Evolutionary conservation across 331 rosid genomes (phyloP).

Genomic region (Erythrophleum ivorense): DNA sequence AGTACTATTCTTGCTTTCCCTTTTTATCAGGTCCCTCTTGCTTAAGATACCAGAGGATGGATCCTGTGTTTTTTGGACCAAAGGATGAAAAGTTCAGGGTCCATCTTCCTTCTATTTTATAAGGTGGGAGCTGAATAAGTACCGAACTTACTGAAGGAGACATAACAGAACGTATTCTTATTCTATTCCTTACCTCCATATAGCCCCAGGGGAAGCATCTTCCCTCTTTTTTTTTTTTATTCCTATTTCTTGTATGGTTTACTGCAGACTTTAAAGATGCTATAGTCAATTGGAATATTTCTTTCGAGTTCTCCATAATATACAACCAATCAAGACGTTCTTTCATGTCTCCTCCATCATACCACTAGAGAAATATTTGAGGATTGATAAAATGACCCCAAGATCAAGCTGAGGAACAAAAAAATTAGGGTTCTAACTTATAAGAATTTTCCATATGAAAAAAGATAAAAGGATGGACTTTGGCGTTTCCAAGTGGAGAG

Average conservation of each 20-base stretch:
- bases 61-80: slow-evolving; percentile 50
- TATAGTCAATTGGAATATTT: slow-evolving; percentile 77
- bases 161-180: slow-evolving; percentile 73
- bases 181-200: slow-evolving; percentile 82
- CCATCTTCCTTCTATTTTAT: slow-evolving; percentile 43
- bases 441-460: slow-evolving; percentile 62
- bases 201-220: slow-evolving; percentile 67
- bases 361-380: slow-evolving; percentile 38
- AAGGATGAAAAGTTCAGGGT: slow-evolving; percentile 52
- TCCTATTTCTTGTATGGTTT: slow-evolving; percentile 38
- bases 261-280: slow-evolving; percentile 49
- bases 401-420: slow-evolving; percentile 40
- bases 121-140: slow-evolving; percentile 73
- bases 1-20: slow-evolving; percentile 58
- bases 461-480: slow-evolving; percentile 48
- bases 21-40: slow-evolving; percentile 47
- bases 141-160: slow-evolving; percentile 93
- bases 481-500: slow-evolving; percentile 59
- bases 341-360: slow-evolving; percentile 43
- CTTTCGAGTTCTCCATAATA: slow-evolving; percentile 53
- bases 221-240: slow-evolving; percentile 35
- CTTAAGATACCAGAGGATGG: slow-evolving; percentile 57
- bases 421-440: slow-evolving; percentile 39
- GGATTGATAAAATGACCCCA: slow-evolving; percentile 43
- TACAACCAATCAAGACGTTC: slow-evolving; percentile 42